These are phyloP conservation scores for Periconia digitata DNA, from an alignment of 2,329 filamentous ascomycete genomes.

Conservation along the genomic window DNA sequence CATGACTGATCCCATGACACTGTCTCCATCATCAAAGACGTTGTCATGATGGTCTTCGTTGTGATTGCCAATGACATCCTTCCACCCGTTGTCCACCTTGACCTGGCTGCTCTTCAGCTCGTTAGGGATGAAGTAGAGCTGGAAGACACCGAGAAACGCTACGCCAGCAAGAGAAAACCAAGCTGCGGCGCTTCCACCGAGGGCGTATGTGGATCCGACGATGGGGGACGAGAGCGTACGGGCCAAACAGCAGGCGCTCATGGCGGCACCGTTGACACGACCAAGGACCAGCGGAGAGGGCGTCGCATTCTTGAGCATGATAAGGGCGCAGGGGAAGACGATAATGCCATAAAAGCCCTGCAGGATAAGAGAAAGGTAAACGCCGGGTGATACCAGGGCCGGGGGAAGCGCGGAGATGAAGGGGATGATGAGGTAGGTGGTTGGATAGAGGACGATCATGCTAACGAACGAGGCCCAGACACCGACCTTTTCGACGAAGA, in stretches of 20 bases:
- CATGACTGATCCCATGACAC: not conserved
- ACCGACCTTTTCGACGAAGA: slow-evolving; percentile 64
- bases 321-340: slow-evolving; percentile 68
- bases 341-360: slow-evolving; percentile 71
- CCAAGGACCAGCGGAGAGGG: slow-evolving; percentile 64
- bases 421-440: slow-evolving; percentile 68
- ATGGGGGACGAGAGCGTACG: slow-evolving; percentile 69
- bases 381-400: slow-evolving; percentile 57
- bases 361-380: slow-evolving; percentile 65
- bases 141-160: slow-evolving; percentile 58
- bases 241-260: slow-evolving; percentile 66
- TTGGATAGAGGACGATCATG: slow-evolving; percentile 66
- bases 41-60: not conserved
- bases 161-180: slow-evolving; percentile 62
- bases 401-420: slow-evolving; percentile 63
- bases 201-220: slow-evolving; percentile 66
- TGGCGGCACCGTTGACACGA: slow-evolving; percentile 70
- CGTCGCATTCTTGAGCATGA: slow-evolving; percentile 73
- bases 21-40: not conserved
- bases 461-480: slow-evolving; percentile 68
- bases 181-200: slow-evolving; percentile 61
- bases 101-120: slow-evolving; percentile 39
- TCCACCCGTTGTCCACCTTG: slow-evolving; percentile 35
- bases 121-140: slow-evolving; percentile 58
- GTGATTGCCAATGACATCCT: slow-evolving; percentile 19